Evolutionary conservation across 768 basidiomycete genomes (phyloP).

Genomic region (Pholiota conissans): DNA sequence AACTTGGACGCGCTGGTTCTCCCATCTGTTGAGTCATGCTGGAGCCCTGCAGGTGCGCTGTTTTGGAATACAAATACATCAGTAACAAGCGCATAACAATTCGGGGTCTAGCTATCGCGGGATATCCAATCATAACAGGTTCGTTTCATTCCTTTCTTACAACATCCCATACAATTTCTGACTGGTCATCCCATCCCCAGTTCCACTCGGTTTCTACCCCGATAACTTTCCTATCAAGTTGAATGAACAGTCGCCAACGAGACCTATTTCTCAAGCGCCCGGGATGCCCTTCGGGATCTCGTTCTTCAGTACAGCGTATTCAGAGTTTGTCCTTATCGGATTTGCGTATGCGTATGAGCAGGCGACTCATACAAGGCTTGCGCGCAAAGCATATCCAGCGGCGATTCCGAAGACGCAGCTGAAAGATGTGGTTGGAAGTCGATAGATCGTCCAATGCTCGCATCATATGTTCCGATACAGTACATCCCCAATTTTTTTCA

Average conservation of each 20-base stretch:
- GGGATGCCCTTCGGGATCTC: slow-evolving; percentile 48
- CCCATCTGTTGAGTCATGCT: slow-evolving; percentile 41
- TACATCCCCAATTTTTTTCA: no score
- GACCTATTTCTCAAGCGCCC: background rate
- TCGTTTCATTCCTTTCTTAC: background rate
- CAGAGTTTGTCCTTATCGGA: slow-evolving; percentile 55
- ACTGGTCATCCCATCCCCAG: slow-evolving; percentile 31
- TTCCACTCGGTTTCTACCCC: slow-evolving; percentile 1
- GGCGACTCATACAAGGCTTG: slow-evolving; percentile 51
- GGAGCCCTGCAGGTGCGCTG: slow-evolving; percentile 26
- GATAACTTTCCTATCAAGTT: background rate
- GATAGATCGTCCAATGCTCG: no score
- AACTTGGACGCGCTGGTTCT: slow-evolving; percentile 53
- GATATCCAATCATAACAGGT: slow-evolving; percentile 53
- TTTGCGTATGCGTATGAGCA: slow-evolving; percentile 69
- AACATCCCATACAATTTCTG: slow-evolving; percentile 25
- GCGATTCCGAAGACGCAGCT: slow-evolving; percentile 58
- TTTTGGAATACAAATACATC: background rate
- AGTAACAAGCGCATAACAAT: background rate
- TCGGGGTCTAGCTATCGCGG: slow-evolving; percentile 48
- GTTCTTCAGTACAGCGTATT: slow-evolving; percentile 62
- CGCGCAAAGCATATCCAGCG: slow-evolving; percentile 45
- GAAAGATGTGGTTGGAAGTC: slow-evolving; percentile 28
- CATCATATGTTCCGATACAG: no score
- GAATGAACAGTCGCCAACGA: background rate